Conservation (phyloP, 192 early-diverging fungal species). For the Coemansia biformis region DNA sequence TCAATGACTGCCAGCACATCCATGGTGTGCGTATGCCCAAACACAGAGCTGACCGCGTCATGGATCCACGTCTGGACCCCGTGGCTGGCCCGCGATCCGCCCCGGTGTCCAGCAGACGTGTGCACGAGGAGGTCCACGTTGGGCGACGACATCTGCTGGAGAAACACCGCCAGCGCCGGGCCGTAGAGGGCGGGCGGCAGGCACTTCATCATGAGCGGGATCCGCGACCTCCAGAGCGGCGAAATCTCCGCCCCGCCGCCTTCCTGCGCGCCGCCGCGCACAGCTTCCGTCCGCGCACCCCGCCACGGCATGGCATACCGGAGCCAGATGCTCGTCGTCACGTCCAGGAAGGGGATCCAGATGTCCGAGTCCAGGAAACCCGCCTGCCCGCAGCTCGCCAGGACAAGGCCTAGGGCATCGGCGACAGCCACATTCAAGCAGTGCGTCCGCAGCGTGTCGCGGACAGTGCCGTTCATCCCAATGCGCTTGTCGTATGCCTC, state of each 20-base stretch:
- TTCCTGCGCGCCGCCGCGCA: neutral
- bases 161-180: slow-evolving; percentile 21
- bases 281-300: slow-evolving; percentile 3
- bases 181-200: slow-evolving; percentile 31
- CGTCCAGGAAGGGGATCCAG: slow-evolving; percentile 34
- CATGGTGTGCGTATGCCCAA: slow-evolving; percentile 8
- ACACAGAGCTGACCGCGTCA: slow-evolving; percentile 12
- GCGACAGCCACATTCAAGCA: slow-evolving; percentile 11
- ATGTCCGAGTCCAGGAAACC: slow-evolving; percentile 23
- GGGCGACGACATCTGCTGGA: slow-evolving; percentile 13
- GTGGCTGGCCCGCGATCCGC: neutral
- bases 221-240: slow-evolving; percentile 30
- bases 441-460: slow-evolving; percentile 21
- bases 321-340: slow-evolving; percentile 26
- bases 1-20: slow-evolving; percentile 35
- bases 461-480: slow-evolving; percentile 29
- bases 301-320: slow-evolving; percentile 45
- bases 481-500: slow-evolving; percentile 25
- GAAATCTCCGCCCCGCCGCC: slow-evolving; percentile 14
- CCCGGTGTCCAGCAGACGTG: neutral
- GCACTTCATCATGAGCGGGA: slow-evolving; percentile 29
- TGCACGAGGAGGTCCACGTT: slow-evolving; percentile 24
- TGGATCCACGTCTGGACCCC: slow-evolving; percentile 20
- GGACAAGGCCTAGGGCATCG: slow-evolving; percentile 20
- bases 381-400: slow-evolving; percentile 14